These are phyloP conservation scores for Cutaneotrichosporon mucoides DNA, from an alignment of 1,284 basidiomycete genomes.

Conservation along the genomic window DNA sequence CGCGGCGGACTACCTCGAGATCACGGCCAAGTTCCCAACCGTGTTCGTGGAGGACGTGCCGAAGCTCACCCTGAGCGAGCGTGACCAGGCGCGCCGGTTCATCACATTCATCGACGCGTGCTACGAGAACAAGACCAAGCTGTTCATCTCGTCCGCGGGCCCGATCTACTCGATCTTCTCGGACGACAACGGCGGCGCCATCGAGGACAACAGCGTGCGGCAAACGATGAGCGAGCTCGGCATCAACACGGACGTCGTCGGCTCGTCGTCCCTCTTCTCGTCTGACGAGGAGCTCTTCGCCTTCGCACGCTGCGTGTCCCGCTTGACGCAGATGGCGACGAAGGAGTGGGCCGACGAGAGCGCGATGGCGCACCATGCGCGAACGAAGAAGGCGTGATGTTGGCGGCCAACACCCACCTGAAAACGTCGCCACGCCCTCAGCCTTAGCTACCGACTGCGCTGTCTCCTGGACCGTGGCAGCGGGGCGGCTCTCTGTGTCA, in stretches of 20 bases:
- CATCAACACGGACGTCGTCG: constrained; percentile 67
- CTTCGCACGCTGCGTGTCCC: constrained; percentile 85
- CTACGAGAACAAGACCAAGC: constrained; percentile 82
- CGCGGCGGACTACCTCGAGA: constrained; percentile 93
- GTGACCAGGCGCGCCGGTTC: constrained; percentile 89
- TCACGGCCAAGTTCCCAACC: constrained; percentile 80
- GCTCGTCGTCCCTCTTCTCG: constrained; percentile 78
- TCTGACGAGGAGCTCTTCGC: constrained; percentile 94
- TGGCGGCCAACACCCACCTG: neutral
- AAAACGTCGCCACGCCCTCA: too few species aligned
- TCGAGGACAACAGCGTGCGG: constrained; percentile 66
- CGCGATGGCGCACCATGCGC: constrained; percentile 9
- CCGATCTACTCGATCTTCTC: constrained; percentile 84
- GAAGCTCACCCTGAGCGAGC: constrained; percentile 78
- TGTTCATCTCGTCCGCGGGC: constrained; percentile 84
- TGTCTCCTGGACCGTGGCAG: too few species aligned
- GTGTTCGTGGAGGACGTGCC: constrained; percentile 86
- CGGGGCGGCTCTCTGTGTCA: too few species aligned
- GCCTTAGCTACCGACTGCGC: too few species aligned
- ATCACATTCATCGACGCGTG: constrained; percentile 97
- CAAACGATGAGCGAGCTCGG: constrained; percentile 57
- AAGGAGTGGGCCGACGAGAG: constrained; percentile 26
- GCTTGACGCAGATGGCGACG: constrained; percentile 77
- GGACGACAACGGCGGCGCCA: constrained; percentile 55
- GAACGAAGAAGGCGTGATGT: neutral